phyloP scores from a whole-genome alignment of 164 flowering plant species.

The Paratinospora sagittata region DNA sequence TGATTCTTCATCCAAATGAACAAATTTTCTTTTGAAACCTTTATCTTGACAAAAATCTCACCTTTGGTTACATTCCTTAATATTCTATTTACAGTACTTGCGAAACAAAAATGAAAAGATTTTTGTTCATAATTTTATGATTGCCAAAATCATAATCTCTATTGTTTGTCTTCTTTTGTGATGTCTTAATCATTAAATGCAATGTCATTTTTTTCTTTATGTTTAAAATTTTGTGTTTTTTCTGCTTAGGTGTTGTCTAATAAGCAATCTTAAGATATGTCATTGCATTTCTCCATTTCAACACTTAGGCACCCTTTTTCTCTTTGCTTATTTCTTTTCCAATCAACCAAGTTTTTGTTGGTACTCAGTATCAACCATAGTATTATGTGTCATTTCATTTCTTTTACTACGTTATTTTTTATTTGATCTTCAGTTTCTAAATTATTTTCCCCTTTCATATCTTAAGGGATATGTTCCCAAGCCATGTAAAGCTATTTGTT shows the following conservation, averaged over 20 bases:
- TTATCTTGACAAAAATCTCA: not conserved
- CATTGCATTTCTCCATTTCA: not conserved
- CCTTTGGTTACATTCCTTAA: not conserved
- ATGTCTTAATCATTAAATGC: too few species aligned
- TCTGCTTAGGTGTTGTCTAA: not conserved
- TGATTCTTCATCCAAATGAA: not conserved
- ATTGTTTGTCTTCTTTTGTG: too few species aligned
- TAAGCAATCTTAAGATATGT: not conserved
- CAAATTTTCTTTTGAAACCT: not conserved
- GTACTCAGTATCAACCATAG: not conserved
- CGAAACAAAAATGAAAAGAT: not conserved
- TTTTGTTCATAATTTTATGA: too few species aligned
- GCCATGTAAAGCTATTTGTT: conserved; percentile 62
- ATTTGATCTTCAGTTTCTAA: not conserved
- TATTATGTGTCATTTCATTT: too few species aligned
- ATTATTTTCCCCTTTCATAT: not conserved
- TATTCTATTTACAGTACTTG: not conserved
- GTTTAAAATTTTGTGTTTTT: not conserved
- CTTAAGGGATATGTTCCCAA: conserved; percentile 65
- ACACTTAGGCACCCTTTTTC: too few species aligned
- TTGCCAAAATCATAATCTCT: too few species aligned
- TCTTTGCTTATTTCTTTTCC: too few species aligned
- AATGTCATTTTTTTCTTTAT: not conserved
- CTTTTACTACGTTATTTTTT: not conserved
- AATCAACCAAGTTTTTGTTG: not conserved